Conservation (phyloP, 1,139 yeast species). For the Kodamaea alishanica region DNA sequence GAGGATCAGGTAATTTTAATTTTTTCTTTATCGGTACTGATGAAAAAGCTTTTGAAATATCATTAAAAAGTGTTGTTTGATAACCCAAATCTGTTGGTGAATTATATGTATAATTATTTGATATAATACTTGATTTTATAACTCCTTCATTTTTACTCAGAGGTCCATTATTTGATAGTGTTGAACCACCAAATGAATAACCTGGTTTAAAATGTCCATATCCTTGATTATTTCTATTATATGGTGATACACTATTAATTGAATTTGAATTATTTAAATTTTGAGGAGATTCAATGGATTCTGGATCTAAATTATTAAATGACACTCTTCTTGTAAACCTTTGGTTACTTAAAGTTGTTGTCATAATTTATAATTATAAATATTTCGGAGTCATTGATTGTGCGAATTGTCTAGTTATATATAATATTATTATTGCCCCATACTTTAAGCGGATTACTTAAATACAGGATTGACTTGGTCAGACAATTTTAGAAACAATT, state of each 20-base stretch:
- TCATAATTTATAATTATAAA: constrained; percentile 2
- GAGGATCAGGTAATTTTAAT: constrained; percentile 28
- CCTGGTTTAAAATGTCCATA: constrained; percentile 6
- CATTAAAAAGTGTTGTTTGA: constrained; percentile 13
- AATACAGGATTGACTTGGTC: too few relatives aligned
- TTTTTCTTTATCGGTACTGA: constrained; percentile 14
- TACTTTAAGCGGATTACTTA: too few relatives aligned
- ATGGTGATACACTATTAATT: not conserved
- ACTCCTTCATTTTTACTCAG: not conserved
- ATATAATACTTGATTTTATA: constrained; percentile 1
- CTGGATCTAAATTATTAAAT: constrained; percentile 41
- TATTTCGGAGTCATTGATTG: too few relatives aligned
- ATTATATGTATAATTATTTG: not conserved
- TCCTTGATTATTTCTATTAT: not conserved
- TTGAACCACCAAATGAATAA: constrained; percentile 3
- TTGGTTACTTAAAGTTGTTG: constrained; percentile 6
- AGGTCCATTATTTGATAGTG: not conserved
- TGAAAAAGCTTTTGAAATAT: constrained; percentile 15
- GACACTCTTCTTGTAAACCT: constrained; percentile 38
- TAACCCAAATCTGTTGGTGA: constrained; percentile 15
- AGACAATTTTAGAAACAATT: too few relatives aligned
- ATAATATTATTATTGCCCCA: too few relatives aligned
- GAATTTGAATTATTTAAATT: not conserved
- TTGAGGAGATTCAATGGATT: constrained; percentile 12
- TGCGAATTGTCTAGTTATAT: too few relatives aligned